A percentile compares a stretch with the other conserved stretches of the same genome.
phyloP scores from a whole-genome alignment of 2,329 filamentous ascomycete genomes.

The Colletotrichum musicola region DNA sequence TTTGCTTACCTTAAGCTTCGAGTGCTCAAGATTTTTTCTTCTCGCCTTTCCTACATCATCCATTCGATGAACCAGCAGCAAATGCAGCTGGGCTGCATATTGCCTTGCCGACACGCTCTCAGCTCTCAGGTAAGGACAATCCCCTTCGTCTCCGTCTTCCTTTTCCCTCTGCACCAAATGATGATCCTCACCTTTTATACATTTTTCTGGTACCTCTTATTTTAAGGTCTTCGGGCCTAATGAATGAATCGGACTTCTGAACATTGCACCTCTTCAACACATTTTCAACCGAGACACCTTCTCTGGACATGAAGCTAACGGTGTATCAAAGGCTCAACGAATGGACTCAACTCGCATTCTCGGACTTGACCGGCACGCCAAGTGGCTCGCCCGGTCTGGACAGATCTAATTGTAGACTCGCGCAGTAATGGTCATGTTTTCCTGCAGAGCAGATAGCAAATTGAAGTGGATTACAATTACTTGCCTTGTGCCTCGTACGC shows the following conservation, averaged over 20 bases:
- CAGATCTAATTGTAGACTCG: too few relatives aligned
- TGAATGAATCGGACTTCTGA: slow-evolving; percentile 94
- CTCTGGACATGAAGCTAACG: slow-evolving; percentile 17
- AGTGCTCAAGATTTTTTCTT: slow-evolving; percentile 30
- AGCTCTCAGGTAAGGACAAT: slow-evolving; percentile 50
- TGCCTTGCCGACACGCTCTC: not conserved
- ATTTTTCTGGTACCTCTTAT: slow-evolving; percentile 99
- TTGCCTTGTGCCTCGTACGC: too few relatives aligned
- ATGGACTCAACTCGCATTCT: not conserved
- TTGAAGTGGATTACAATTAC: not conserved
- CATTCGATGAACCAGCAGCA: slow-evolving; percentile 4
- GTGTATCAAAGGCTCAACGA: not conserved
- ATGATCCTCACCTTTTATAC: slow-evolving; percentile 77
- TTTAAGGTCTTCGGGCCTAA: slow-evolving; percentile 77
- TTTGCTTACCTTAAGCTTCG: slow-evolving; percentile 36
- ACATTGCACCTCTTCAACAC: slow-evolving; percentile 23
- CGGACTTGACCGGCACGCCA: not conserved
- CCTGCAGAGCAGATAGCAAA: slow-evolving; percentile 10
- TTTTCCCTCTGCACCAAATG: slow-evolving; percentile 59
- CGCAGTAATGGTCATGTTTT: too few relatives aligned
- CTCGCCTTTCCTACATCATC: slow-evolving; percentile 17
- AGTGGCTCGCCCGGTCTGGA: not conserved
- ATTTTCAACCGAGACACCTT: not conserved
- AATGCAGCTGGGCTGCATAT: not conserved
- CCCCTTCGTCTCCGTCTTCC: slow-evolving; percentile 21